Percentiles rank a stretch among this genome's conserved stretches.
Evolutionary conservation across 805 yeast genomes (phyloP).

Genomic region (Kluyveromyces siamensis): DNA sequence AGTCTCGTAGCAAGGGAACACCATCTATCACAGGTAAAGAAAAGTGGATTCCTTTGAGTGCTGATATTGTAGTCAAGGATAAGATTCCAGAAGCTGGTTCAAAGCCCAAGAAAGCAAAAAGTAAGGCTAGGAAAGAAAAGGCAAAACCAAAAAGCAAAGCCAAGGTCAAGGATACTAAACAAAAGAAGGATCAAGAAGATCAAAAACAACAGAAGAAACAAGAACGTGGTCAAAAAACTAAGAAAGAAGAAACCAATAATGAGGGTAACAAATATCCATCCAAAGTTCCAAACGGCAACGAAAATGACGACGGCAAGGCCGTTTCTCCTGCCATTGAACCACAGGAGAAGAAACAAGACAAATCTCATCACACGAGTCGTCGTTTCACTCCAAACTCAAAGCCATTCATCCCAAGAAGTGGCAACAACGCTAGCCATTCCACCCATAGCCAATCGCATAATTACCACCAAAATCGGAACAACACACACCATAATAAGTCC

Average conservation of each 20-base stretch:
- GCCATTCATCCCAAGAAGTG: conserved; percentile 1
- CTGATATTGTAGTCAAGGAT: conserved; percentile 37
- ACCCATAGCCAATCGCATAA: conserved; percentile 5
- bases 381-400: conserved; percentile 2
- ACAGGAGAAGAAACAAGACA: neutral
- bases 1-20: conserved; percentile 8
- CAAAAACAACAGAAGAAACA: neutral
- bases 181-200: neutral
- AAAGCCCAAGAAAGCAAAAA: neutral
- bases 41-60: conserved; percentile 68
- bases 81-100: conserved; percentile 11
- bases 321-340: conserved; percentile 2
- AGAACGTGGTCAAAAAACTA: conserved; percentile 1
- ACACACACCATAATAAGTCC: conserved; percentile 13
- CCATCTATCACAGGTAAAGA: conserved; percentile 37
- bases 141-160: conserved; percentile 1
- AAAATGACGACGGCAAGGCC: conserved; percentile 2
- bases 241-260: neutral
- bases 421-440: conserved; percentile 6
- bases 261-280: neutral
- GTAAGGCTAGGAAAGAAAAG: neutral
- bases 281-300: neutral
- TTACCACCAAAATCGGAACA: conserved; percentile 12
- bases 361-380: neutral
- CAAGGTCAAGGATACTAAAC: neutral